Conservation (phyloP, 495 filamentous ascomycete species). For the Barbatosphaeria neglecta region DNA sequence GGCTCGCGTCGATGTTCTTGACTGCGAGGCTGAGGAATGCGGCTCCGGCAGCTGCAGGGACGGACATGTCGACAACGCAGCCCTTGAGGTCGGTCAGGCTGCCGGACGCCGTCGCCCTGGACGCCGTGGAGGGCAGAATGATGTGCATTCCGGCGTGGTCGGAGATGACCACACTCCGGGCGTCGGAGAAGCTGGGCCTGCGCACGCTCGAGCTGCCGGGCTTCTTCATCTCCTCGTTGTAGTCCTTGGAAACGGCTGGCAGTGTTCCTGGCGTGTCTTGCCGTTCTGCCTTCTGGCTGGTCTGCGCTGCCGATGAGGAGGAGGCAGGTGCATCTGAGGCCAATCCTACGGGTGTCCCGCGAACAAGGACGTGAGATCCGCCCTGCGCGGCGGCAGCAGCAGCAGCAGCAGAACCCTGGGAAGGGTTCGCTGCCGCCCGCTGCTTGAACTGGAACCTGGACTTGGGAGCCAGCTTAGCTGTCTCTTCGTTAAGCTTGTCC, state of each 20-base stretch:
- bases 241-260: conserved; percentile 28
- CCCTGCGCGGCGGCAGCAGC: conserved; percentile 1
- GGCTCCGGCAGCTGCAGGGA: conserved; percentile 43
- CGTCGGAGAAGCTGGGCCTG: conserved; percentile 47
- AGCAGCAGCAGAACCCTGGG: too few species aligned
- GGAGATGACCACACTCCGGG: conserved; percentile 51
- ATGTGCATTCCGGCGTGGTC: conserved; percentile 54
- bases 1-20: conserved; percentile 52
- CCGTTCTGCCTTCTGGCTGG: too few species aligned
- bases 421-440: conserved; percentile 9
- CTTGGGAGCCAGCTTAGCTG: conserved; percentile 27
- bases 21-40: conserved; percentile 67
- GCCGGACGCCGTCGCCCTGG: conserved; percentile 55
- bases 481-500: conserved; percentile 30
- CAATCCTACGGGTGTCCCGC: neutral
- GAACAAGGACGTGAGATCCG: conserved; percentile 1
- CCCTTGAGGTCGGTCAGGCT: conserved; percentile 57
- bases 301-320: too few species aligned
- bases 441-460: conserved; percentile 36
- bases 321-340: conserved; percentile 2
- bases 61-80: conserved; percentile 71
- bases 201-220: conserved; percentile 22
- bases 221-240: conserved; percentile 37
- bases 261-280: conserved; percentile 15
- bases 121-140: conserved; percentile 57